Base-by-base conservation (phyloP, 331 rosid genomes). In the Acacia concinna region DNA sequence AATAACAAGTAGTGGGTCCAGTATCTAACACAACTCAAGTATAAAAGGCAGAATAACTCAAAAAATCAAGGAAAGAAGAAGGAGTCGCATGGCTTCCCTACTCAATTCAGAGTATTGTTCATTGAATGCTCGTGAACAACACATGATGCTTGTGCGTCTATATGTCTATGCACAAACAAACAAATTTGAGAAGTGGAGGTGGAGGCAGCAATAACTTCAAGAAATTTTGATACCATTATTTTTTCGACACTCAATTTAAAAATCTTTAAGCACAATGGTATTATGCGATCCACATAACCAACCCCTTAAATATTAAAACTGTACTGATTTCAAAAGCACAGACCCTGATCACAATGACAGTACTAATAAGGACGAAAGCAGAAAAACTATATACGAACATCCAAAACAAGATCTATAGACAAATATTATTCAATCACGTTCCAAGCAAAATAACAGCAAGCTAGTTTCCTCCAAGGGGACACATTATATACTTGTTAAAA, bases 401-500 rank as follows among this genome's bases (percentile, higher is more conserved):
- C 67, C 73, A 57, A 25, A 47, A 60, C 68, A 63, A 75, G 64
- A 69, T 62, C 63, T 41, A 70, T 21, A 49, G 74, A 77, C 25
- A 35, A 31, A 68, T 20, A 56, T 54, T 35, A 44, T 49, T 60
- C 68, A 69, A 38, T 31, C 20, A 25, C 67, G 43, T 21, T 56
- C 62, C 62, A 6, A 68, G 38, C 20, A 68, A 63, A 62, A 21
- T 28, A 68, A 51, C 60, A 75, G 74, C 71, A 79, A 44, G 18
- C 52, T 4, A 69, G 40, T 21, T 14, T 38, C 56, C 74, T 75
- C 18, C 20, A 47, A 66, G 21, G 69, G 40, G 46, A 73, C 40
- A 40, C 37, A 80, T 28, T 37, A 4, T 49, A 63, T 76, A 69
- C 56, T 60, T 68, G 41, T 17, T 23, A 41, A 32, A 73, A 62